These are phyloP conservation scores for Backusella liffmaniae DNA, from an alignment of 192 early-diverging fungal genomes.

Conservation along the genomic window DNA sequence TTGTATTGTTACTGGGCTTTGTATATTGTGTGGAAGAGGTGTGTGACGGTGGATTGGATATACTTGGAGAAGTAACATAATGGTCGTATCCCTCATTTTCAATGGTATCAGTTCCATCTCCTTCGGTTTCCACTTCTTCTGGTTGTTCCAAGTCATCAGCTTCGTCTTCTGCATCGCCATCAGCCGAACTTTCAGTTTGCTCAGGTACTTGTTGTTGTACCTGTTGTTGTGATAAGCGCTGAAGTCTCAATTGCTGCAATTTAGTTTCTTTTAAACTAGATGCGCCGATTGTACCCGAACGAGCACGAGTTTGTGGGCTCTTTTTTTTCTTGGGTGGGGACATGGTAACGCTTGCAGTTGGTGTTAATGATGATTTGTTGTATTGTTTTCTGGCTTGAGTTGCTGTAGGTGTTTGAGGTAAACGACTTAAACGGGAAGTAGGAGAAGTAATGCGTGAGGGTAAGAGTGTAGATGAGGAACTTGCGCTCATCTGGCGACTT, in stretches of 20 bases:
- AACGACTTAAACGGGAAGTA: slow-evolving; percentile 15
- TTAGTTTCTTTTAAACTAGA: slow-evolving; percentile 8
- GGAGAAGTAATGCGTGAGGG: slow-evolving; percentile 25
- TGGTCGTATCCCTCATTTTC: neutral
- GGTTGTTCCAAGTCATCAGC: slow-evolving; percentile 28
- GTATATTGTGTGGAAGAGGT: neutral
- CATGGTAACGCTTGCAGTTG: slow-evolving; percentile 13
- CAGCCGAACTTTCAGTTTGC: slow-evolving; percentile 20
- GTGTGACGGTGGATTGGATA: slow-evolving; percentile 10
- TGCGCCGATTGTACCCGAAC: slow-evolving; percentile 11
- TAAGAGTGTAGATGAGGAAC: slow-evolving; percentile 23
- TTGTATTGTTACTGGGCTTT: neutral
- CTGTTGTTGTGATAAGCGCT: neutral
- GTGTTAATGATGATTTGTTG: slow-evolving; percentile 9
- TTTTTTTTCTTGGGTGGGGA: slow-evolving; percentile 3
- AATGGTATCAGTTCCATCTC: neutral
- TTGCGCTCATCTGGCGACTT: slow-evolving; percentile 8
- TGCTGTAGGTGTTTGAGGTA: slow-evolving; percentile 4
- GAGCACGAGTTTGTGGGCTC: slow-evolving; percentile 8
- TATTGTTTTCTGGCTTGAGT: slow-evolving; percentile 10
- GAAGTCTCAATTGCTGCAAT: slow-evolving; percentile 16
- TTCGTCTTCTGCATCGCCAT: slow-evolving; percentile 35
- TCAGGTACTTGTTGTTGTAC: slow-evolving; percentile 18
- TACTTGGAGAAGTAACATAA: neutral
- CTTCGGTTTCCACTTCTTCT: neutral